Base-by-base conservation (phyloP, 176 grass and related monocot genomes). In the Hordeum marinum region DNA sequence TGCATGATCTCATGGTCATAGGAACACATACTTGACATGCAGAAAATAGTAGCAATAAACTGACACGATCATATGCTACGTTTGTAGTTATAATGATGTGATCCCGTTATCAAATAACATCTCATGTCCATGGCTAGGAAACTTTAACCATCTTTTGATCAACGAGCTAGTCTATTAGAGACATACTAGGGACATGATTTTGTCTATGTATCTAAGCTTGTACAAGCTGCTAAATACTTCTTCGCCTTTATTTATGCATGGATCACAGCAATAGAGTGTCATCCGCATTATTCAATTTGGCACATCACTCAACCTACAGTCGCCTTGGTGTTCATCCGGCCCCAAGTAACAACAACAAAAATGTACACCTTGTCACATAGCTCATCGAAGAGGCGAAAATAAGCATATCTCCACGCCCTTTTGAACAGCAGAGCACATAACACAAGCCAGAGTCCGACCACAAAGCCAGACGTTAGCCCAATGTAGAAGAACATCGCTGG, bases 381-480 rank as follows among this genome's bases (percentile, higher is more conserved):
- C 21, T 62, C 26, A 27, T 83, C 67, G 2, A 86, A 32, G 21
- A 80, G 8, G 39, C 7, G 37, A 17, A 64, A 80, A 34, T 69
- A 80, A 14, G 45, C 18, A 76, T 63, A 3, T 1, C 82, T 80
- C 79, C 90, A 92, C 0, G 18, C 13, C 15, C 72, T 78, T 23
- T 61, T 42, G 68, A 89, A 86, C 5, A 89, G 8, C 0, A 89
- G 0, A 3, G 34, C 0, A 2, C 26, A 81, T 3, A 87, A 74
- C 14, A 86, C 69, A 63, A 13, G 40, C 90, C 87, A 92, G 21
- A 83, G 61, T 24, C 86, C 83, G 1, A 67, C 10, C 0, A 63
- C 1, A 27, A 75, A 86, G 9, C 90, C 90, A 27, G 82, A 5
- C 11, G 8, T 5, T 14, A 79, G 14, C 0, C 78, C 68, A 23